Conservation (phyloP, 495 filamentous ascomycete species). For the Beverwykella pulmonaria region DNA sequence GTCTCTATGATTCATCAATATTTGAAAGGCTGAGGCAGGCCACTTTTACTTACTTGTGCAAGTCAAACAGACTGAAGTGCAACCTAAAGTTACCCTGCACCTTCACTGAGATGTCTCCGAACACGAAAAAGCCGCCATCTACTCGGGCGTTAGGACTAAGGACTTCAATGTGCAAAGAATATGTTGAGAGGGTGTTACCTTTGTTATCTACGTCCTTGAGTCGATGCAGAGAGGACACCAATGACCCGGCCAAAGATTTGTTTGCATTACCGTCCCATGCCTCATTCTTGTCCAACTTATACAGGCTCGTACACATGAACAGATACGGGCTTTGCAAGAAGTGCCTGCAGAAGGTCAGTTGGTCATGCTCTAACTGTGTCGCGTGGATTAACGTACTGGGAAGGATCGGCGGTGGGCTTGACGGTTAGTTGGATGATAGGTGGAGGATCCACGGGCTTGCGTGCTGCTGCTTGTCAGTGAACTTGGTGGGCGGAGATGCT, state of each 20-base stretch:
- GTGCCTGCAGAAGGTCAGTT: constrained; percentile 55
- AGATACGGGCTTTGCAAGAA: constrained; percentile 79
- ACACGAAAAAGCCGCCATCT: constrained; percentile 98
- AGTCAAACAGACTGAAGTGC: constrained; percentile 85
- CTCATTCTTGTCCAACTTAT: constrained; percentile 62
- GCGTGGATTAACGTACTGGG: constrained; percentile 60
- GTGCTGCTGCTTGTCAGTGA: constrained; percentile 57
- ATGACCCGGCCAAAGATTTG: constrained; percentile 71
- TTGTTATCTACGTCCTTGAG: constrained; percentile 88
- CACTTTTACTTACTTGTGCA: constrained; percentile 62
- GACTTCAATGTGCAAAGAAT: neutral
- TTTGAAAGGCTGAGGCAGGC: neutral
- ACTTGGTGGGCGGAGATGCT: neutral
- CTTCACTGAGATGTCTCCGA: constrained; percentile 86
- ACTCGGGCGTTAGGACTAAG: neutral
- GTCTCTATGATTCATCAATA: constrained; percentile 44
- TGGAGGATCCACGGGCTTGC: constrained; percentile 93
- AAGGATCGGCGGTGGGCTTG: constrained; percentile 68
- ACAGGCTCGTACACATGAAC: constrained; percentile 76
- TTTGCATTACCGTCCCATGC: constrained; percentile 45
- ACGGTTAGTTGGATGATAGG: constrained; percentile 86
- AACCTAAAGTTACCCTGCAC: constrained; percentile 77
- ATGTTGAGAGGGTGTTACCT: constrained; percentile 44
- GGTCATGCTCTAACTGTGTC: neutral
- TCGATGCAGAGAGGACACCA: constrained; percentile 90